phyloP scores from a whole-genome alignment of 139 green algal species.

The Chlorella vulgaris region DNA sequence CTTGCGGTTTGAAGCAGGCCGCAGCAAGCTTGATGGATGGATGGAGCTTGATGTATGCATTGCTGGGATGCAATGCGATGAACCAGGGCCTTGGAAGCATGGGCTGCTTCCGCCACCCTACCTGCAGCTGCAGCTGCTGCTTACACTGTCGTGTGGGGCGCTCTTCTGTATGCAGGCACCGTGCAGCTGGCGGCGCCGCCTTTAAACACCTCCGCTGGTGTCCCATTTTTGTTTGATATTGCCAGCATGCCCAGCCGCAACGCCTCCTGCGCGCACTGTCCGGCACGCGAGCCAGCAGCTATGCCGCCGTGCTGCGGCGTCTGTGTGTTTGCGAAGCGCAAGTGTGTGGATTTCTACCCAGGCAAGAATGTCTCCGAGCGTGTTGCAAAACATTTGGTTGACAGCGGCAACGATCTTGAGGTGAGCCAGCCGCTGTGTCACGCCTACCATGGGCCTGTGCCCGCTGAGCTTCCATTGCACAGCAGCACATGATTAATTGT shows the following conservation, averaged over 20 bases:
- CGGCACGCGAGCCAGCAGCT: background rate
- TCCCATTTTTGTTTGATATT: conserved; percentile 16
- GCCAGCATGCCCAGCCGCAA: background rate
- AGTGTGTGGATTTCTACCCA: background rate
- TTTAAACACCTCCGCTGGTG: too few relatives aligned
- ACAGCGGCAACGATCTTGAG: background rate
- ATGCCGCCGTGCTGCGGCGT: conserved; percentile 17
- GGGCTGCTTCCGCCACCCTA: too few relatives aligned
- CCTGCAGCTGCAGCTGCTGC: too few relatives aligned
- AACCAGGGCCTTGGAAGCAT: too few relatives aligned
- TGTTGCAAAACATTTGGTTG: background rate
- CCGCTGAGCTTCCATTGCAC: too few relatives aligned
- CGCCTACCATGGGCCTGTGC: too few relatives aligned
- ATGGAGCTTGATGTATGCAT: too few relatives aligned
- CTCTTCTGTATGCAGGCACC: background rate
- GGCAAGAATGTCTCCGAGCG: conserved; percentile 7
- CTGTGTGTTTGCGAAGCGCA: conserved; percentile 14
- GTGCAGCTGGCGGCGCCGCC: background rate
- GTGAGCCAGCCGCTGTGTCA: background rate
- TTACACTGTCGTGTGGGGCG: too few relatives aligned
- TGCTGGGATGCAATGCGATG: too few relatives aligned
- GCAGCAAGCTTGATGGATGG: too few relatives aligned
- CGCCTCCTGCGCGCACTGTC: background rate
- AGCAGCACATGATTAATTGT: background rate
- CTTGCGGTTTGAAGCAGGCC: too few relatives aligned